phyloP scores from a whole-genome alignment of 768 basidiomycete genomes.

The Suillus brevipes region DNA sequence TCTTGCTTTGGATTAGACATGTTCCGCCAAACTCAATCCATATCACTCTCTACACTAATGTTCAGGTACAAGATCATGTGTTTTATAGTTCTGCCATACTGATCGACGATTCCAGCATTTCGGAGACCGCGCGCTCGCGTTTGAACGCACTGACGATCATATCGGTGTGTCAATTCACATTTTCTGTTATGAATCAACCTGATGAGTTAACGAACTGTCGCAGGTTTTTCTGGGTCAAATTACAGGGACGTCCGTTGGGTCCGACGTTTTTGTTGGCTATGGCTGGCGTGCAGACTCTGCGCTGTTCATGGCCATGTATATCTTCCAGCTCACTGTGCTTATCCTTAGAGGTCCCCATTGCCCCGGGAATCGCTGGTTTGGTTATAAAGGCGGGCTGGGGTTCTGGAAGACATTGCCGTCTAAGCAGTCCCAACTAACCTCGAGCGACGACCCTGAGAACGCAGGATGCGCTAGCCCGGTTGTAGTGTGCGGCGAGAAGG shows the following conservation, averaged over 20 bases:
- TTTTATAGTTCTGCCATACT: conserved; percentile 11
- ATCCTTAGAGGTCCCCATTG: conserved; percentile 40
- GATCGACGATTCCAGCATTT: conserved; percentile 20
- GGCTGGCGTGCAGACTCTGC: conserved; percentile 39
- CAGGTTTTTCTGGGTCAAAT: conserved; percentile 39
- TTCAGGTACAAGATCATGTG: conserved; percentile 14
- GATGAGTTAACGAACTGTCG: neutral
- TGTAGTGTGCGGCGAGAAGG: neutral
- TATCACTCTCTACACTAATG: conserved; percentile 27
- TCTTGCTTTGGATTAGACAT: conserved; percentile 43
- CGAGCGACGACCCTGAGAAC: neutral
- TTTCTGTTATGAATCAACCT: neutral
- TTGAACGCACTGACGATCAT: conserved; percentile 29
- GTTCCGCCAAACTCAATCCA: conserved; percentile 40
- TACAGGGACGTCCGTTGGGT: conserved; percentile 42
- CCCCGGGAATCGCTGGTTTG: conserved; percentile 49
- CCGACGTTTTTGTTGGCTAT: conserved; percentile 37
- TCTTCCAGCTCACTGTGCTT: conserved; percentile 35
- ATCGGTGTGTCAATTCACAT: conserved; percentile 18
- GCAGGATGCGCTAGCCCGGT: neutral
- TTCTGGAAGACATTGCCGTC: neutral
- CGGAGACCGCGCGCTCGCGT: conserved; percentile 27
- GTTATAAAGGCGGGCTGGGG: conserved; percentile 55
- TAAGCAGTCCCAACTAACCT: neutral
- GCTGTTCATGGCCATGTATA: conserved; percentile 37